These are phyloP conservation scores for Vitis amurensis DNA, from an alignment of 164 flowering plant genomes.

Conservation along the genomic window DNA sequence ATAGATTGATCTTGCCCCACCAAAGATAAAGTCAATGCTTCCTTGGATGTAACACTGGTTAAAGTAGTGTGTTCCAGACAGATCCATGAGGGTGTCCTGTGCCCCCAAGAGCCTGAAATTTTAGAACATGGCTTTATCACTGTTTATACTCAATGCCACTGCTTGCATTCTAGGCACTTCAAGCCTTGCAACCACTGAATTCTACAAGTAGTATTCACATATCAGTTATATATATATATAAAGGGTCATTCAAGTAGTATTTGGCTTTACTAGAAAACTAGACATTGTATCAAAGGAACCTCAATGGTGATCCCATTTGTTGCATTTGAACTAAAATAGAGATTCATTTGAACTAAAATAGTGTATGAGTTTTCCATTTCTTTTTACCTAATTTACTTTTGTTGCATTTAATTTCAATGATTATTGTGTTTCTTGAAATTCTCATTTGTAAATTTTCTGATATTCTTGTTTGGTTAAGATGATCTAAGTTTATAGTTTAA, in stretches of 20 bases:
- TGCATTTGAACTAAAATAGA: too few relatives aligned
- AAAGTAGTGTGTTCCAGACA: conserved; percentile 69
- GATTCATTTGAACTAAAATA: too few relatives aligned
- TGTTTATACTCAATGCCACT: conserved; percentile 67
- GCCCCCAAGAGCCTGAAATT: conserved; percentile 59
- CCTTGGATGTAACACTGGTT: conserved; percentile 65
- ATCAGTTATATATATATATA: too few relatives aligned
- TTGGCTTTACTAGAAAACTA: not conserved
- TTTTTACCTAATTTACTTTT: too few relatives aligned
- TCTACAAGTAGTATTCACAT: conserved; percentile 37
- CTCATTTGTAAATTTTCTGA: too few relatives aligned
- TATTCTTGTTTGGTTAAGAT: too few relatives aligned
- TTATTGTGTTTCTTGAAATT: too few relatives aligned
- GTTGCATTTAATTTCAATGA: too few relatives aligned
- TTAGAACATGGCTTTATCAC: conserved; percentile 68
- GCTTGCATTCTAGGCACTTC: conserved; percentile 70
- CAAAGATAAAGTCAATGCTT: conserved; percentile 81
- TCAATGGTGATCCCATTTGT: conserved; percentile 55
- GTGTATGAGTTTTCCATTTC: too few relatives aligned
- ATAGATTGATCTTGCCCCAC: conserved; percentile 66
- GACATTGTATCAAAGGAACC: conserved; percentile 27
- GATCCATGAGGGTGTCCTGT: conserved; percentile 82
- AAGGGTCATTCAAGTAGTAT: too few relatives aligned
- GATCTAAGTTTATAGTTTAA: too few relatives aligned
- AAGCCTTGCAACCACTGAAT: conserved; percentile 56